phyloP scores from a whole-genome alignment of 2,329 filamentous ascomycete genomes.

The Niveomyces coronatus region DNA sequence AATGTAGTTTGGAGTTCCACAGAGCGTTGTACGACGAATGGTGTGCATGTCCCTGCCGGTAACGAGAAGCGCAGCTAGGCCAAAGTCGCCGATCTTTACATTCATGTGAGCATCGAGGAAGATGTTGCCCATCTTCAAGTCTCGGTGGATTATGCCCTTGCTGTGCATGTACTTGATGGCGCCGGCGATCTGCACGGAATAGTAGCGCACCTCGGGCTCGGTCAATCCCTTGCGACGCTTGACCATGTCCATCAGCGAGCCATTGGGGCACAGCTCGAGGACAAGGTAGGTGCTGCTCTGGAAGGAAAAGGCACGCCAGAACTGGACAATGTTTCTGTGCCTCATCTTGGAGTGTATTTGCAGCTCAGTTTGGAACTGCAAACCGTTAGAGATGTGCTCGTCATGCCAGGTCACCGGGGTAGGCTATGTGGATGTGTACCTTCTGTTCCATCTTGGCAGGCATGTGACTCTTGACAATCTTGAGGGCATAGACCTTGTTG shows the following conservation, averaged over 20 bases:
- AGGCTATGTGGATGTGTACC: conserved; percentile 36
- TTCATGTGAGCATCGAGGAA: conserved; percentile 95
- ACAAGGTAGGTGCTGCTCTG: conserved; percentile 85
- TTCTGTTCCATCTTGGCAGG: conserved; percentile 76
- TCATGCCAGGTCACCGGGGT: too few species aligned
- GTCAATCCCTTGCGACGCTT: conserved; percentile 84
- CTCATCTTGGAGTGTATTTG: conserved; percentile 98
- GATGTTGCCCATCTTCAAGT: conserved; percentile 96
- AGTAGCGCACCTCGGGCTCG: conserved; percentile 87
- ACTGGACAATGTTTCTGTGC: conserved; percentile 92
- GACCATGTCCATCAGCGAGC: conserved; percentile 95
- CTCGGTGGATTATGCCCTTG: conserved; percentile 90
- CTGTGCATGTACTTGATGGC: conserved; percentile 97
- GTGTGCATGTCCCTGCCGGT: conserved; percentile 84
- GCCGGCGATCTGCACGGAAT: conserved; percentile 88
- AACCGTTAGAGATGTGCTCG: conserved; percentile 12
- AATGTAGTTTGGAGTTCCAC: conserved; percentile 96
- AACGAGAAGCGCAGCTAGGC: conserved; percentile 80
- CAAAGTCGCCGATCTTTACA: conserved; percentile 96
- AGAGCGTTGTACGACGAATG: conserved; percentile 80
- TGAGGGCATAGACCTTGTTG: conserved; percentile 61
- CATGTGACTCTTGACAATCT: conserved; percentile 79
- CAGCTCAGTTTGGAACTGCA: conserved; percentile 66
- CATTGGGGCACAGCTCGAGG: conserved; percentile 87
- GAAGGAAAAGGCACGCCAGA: conserved; percentile 88